These are phyloP conservation scores for Diaporthe citriasiana DNA, from an alignment of 2,329 filamentous ascomycete species.

Conservation along the genomic window DNA sequence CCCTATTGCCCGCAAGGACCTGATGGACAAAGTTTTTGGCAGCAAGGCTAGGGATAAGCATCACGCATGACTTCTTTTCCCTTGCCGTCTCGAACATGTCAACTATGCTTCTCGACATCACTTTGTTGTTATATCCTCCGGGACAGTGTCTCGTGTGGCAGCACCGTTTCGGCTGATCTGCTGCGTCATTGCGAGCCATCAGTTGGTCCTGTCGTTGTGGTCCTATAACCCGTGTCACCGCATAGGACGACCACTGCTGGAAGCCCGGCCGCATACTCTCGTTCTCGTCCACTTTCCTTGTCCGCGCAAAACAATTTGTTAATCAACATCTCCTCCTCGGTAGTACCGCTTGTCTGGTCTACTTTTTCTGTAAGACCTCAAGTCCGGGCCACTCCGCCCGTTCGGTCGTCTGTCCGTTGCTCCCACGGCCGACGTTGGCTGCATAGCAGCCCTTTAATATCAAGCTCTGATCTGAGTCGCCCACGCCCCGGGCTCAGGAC, in stretches of 20 bases:
- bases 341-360: constrained; percentile 23
- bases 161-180: constrained; percentile 23
- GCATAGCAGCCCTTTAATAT: constrained; percentile 32
- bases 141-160: constrained; percentile 39
- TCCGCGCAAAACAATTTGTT: constrained; percentile 18
- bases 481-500: constrained; percentile 1
- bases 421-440: constrained; percentile 26
- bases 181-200: constrained; percentile 17
- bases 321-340: background rate
- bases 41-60: constrained; percentile 27
- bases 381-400: constrained; percentile 22
- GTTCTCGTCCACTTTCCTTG: constrained; percentile 30
- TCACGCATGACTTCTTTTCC: constrained; percentile 27
- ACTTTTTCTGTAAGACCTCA: constrained; percentile 36
- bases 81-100: constrained; percentile 39
- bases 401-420: constrained; percentile 11
- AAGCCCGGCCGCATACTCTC: constrained; percentile 38
- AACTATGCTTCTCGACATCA: constrained; percentile 25
- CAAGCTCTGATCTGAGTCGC: constrained; percentile 38
- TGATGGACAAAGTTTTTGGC: constrained; percentile 16
- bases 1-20: background rate
- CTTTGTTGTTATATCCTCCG: background rate
- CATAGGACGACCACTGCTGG: constrained; percentile 39
- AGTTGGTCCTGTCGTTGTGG: constrained; percentile 27
- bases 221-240: constrained; percentile 37